Percentiles rank a stretch among this genome's conserved stretches.
phyloP scores from a whole-genome alignment of 805 yeast species.

The Debaryomyces prosopidis region DNA sequence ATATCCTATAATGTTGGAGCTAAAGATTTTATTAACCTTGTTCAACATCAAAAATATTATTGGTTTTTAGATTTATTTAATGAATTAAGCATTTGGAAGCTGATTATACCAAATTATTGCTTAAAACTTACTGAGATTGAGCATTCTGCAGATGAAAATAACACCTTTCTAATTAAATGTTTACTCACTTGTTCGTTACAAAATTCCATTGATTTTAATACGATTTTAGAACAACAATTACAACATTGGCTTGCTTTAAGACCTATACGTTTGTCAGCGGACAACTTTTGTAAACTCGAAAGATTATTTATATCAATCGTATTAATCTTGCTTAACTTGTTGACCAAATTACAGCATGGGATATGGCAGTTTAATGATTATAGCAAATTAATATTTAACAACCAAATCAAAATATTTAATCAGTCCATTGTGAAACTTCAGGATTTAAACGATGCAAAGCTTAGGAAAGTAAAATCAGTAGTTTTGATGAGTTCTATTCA shows the following conservation, averaged over 20 bases:
- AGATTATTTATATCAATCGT: conserved; percentile 30
- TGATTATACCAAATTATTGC: conserved; percentile 34
- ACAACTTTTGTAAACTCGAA: conserved; percentile 23
- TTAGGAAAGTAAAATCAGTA: conserved; percentile 17
- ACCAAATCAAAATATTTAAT: conserved; percentile 34
- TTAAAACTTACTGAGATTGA: conserved; percentile 11
- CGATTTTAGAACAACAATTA: conserved; percentile 21
- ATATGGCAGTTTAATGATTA: conserved; percentile 10
- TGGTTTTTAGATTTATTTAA: conserved; percentile 43
- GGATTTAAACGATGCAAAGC: conserved; percentile 4
- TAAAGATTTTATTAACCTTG: conserved; percentile 19
- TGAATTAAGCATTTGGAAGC: conserved; percentile 39
- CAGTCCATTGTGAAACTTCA: conserved; percentile 22
- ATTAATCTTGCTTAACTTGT: conserved; percentile 24
- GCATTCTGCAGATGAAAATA: conserved; percentile 7
- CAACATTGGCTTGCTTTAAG: conserved; percentile 20
- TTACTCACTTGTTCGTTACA: conserved; percentile 29
- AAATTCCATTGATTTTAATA: conserved; percentile 7
- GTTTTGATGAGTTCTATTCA: conserved; percentile 29
- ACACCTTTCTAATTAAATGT: conserved; percentile 27
- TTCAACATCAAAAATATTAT: conserved; percentile 35
- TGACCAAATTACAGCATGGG: conserved; percentile 15
- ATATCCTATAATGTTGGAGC: conserved; percentile 16
- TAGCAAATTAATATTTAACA: conserved; percentile 20
- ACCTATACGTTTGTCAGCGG: conserved; percentile 8